These are phyloP conservation scores for Fusarium anguioides DNA, from an alignment of 2,329 filamentous ascomycete genomes.

Conservation along the genomic window DNA sequence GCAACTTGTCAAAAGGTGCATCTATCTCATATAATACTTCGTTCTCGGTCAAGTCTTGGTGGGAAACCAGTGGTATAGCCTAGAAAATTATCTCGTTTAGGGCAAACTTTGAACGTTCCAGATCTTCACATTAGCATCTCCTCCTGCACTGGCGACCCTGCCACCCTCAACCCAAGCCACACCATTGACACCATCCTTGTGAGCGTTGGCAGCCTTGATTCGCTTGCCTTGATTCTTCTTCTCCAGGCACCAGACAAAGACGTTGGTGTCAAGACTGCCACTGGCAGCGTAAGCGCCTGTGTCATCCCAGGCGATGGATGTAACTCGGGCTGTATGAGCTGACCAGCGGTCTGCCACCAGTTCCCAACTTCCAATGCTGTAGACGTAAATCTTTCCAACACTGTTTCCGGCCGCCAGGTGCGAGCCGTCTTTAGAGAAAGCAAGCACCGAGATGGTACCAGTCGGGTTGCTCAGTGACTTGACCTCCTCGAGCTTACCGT, in stretches of 20 bases:
- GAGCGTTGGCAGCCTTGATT: slow-evolving; percentile 85
- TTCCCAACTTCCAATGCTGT: slow-evolving; percentile 69
- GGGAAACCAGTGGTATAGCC: slow-evolving; percentile 20
- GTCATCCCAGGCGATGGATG: slow-evolving; percentile 78
- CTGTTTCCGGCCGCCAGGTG: slow-evolving; percentile 85
- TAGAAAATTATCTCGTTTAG: slow-evolving; percentile 21
- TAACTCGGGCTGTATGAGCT: slow-evolving; percentile 68
- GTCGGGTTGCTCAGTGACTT: slow-evolving; percentile 75
- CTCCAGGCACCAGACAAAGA: slow-evolving; percentile 89
- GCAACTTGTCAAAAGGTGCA: slow-evolving; percentile 22
- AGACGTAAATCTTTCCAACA: slow-evolving; percentile 88
- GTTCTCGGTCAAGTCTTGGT: slow-evolving; percentile 6
- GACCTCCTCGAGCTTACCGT: slow-evolving; percentile 64
- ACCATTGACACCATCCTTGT: slow-evolving; percentile 95
- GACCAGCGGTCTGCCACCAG: slow-evolving; percentile 81
- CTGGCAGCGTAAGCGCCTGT: slow-evolving; percentile 82
- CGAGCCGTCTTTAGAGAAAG: slow-evolving; percentile 83
- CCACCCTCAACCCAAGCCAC: slow-evolving; percentile 80
- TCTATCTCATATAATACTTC: slow-evolving; percentile 14
- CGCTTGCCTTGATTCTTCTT: slow-evolving; percentile 84
- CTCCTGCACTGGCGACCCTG: slow-evolving; percentile 82
- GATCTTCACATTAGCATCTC: slow-evolving; percentile 90
- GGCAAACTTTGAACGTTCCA: slow-evolving; percentile 67
- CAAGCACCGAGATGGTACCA: slow-evolving; percentile 79
- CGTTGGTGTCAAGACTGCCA: slow-evolving; percentile 88